Evolutionary conservation across 441 rosid genomes (phyloP).

Genomic region (Syzygium malaccense): DNA sequence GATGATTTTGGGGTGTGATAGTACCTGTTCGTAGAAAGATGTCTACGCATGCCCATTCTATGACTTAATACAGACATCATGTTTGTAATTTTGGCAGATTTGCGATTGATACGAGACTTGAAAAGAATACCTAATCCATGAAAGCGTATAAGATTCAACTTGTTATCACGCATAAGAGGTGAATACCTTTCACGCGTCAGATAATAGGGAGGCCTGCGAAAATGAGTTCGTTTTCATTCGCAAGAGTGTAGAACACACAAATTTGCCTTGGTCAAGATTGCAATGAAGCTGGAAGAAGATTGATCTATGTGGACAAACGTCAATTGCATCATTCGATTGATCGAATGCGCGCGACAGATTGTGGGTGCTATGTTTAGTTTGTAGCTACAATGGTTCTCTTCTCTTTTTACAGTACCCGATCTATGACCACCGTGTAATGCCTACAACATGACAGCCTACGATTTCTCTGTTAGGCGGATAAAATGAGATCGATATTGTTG

Average conservation of each 20-base stretch:
- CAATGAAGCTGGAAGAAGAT: not conserved
- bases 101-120: not conserved
- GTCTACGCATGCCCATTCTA: not conserved
- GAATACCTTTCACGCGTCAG: not conserved
- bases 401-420: not conserved
- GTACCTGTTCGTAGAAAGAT: not conserved
- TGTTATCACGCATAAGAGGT: not conserved
- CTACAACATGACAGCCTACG: not conserved
- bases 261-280: not conserved
- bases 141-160: not conserved
- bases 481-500: not conserved
- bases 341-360: not conserved
- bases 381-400: not conserved
- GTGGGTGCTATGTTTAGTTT: not conserved
- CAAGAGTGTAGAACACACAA: accelerated
- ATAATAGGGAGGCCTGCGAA: too few species aligned
- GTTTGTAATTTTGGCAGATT: not conserved
- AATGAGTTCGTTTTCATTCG: not conserved
- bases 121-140: not conserved
- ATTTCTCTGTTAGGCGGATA: not conserved
- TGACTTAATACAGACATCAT: not conserved
- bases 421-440: not conserved
- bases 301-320: accelerated
- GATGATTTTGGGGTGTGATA: not conserved
- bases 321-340: not conserved